A percentile compares a stretch with the other conserved stretches of the same genome.
phyloP scores from a whole-genome alignment of 208 protist genomes.

The Trypanosoma brucei region DNA sequence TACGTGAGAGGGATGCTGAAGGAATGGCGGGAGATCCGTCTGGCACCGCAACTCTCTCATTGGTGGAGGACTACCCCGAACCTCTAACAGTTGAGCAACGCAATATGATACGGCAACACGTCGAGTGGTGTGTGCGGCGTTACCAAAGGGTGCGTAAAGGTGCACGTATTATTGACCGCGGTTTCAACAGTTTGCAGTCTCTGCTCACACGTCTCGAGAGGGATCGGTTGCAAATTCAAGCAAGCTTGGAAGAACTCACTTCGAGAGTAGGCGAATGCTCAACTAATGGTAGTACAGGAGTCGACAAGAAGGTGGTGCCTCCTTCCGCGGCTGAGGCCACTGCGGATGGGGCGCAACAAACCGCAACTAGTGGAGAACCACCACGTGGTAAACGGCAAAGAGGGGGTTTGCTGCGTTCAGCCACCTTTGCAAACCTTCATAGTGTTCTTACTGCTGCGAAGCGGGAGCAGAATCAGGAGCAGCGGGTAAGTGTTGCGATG shows the following conservation, averaged over 20 bases:
- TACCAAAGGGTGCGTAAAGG: conserved; percentile 37
- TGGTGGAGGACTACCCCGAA: conserved; percentile 61
- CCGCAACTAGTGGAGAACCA: background rate
- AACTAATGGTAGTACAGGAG: background rate
- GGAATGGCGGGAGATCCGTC: conserved; percentile 15
- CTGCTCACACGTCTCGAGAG: conserved; percentile 37
- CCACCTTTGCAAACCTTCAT: conserved; percentile 68
- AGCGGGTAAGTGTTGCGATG: conserved; percentile 31
- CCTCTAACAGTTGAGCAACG: conserved; percentile 59
- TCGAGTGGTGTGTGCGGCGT: conserved; percentile 29
- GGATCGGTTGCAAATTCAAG: conserved; percentile 30
- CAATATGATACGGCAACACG: conserved; percentile 32
- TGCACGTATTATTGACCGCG: conserved; percentile 30
- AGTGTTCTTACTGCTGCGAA: conserved; percentile 49
- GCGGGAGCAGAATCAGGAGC: conserved; percentile 40
- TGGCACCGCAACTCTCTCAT: conserved; percentile 12
- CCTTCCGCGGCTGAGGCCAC: background rate
- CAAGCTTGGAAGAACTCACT: conserved; percentile 10
- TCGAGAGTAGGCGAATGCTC: background rate
- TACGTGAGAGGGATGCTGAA: conserved; percentile 3
- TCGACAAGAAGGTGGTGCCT: background rate
- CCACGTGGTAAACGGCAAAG: background rate
- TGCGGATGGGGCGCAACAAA: background rate
- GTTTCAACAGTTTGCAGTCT: conserved; percentile 42
- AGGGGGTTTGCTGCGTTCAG: conserved; percentile 39